Base-by-base conservation (phyloP, 129 eudicot genomes). In the Pulicaria dysenterica region DNA sequence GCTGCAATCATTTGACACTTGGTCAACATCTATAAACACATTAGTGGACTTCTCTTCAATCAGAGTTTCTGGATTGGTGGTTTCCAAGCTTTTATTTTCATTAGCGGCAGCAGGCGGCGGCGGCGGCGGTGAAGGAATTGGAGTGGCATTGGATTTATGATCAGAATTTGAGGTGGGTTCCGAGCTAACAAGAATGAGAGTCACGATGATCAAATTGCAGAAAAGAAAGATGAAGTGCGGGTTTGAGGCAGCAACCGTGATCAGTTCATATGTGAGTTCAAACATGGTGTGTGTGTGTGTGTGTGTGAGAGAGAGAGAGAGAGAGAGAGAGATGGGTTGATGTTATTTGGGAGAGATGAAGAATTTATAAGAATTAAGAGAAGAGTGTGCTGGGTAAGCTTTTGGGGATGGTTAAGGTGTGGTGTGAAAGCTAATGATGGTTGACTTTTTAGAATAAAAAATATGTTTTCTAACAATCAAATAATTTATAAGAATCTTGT, bases 151-250 rank as follows among this genome's bases (percentile, higher is more conserved):
- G 59, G 19, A 59, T 37, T 49, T 44, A 48, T 73, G 38, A 54
- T 60, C 8, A 63, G 62, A 71, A 50, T 56, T 31, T 34, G 85
- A 77, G 50, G 75, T 7, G 53, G 84, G 65, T 75, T 79, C 78
- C 13, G 83, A 83, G 84, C 73, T 73, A 0, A 80, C 86, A 12
- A 80, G 75, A 57, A 91, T 84, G 14, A 91, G 71, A 68, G 73
- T 50, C 42, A 81, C 68, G 6, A 88, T 88, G 83, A 88, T 82
- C 43, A 88, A 58, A 73, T 88, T 91, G 77, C 92, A 87, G 61
- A 88, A 68, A 55, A 89, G 82, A 53, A 91, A 91, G 37, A 86
- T 73, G 9, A 80, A 3, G 51, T 73, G 82, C 48, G 85, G 79
- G 68, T 84, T 86, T 39, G 90, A 68, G 75, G 85, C 76, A 66